Evolutionary conservation across 768 basidiomycete species (phyloP).

Genomic region (Trametes cubensis): DNA sequence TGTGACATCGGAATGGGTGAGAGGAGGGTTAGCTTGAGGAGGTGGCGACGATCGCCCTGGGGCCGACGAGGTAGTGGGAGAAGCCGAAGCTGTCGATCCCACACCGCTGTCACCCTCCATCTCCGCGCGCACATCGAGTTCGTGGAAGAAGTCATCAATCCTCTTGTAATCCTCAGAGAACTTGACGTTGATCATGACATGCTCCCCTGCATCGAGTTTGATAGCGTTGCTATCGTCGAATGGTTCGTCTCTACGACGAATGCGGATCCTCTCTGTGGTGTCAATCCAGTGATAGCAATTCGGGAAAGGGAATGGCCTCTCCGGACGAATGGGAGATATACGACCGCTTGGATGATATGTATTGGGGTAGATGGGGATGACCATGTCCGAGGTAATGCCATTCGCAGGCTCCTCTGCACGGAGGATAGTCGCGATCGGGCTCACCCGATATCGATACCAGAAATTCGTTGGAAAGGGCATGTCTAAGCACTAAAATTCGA

Average conservation of each 20-base stretch:
- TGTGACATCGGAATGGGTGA: no score
- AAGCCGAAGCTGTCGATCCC: no score
- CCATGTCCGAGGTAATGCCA: constrained; percentile 16
- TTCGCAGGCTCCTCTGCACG: not conserved
- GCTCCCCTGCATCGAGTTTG: not conserved
- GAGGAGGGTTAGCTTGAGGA: no score
- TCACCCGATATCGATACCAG: not conserved
- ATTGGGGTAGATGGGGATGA: constrained; percentile 13
- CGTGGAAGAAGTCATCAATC: not conserved
- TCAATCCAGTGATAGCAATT: constrained; percentile 8
- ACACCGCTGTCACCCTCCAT: no score
- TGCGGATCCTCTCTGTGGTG: not conserved
- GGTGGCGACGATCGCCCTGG: no score
- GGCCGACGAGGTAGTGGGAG: no score
- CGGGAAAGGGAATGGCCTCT: not conserved
- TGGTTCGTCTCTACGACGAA: not conserved
- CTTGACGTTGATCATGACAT: not conserved
- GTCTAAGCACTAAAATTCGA: not conserved
- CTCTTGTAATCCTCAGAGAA: not conserved
- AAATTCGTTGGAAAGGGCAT: not conserved
- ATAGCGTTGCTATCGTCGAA: not conserved
- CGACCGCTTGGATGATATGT: not conserved
- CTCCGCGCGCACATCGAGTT: not conserved
- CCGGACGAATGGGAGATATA: not conserved
- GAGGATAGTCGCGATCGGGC: not conserved